These are phyloP conservation scores for Fusarium sp. DNA, from an alignment of 2,329 filamentous ascomycete genomes.

Conservation along the genomic window DNA sequence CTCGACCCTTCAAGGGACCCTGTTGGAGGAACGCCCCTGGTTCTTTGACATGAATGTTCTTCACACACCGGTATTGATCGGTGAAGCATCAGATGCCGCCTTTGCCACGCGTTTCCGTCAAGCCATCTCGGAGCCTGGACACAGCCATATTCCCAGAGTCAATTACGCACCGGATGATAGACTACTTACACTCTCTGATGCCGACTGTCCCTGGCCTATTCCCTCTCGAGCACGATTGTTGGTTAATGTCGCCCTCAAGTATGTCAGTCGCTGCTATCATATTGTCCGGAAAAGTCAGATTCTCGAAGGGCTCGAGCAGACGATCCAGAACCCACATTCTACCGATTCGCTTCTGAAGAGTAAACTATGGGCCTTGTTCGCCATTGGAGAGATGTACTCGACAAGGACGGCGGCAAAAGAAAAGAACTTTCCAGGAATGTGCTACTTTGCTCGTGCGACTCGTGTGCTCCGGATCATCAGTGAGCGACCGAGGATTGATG, in stretches of 20 bases:
- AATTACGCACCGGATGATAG: conserved; percentile 50
- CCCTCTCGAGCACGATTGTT: conserved; percentile 46
- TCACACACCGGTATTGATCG: conserved; percentile 50
- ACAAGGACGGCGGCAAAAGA: conserved; percentile 51
- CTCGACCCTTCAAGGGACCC: conserved; percentile 32
- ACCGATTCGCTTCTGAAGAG: conserved; percentile 51
- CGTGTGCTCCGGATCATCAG: conserved; percentile 53
- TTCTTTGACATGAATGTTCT: conserved; percentile 50
- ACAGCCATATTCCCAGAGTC: conserved; percentile 50
- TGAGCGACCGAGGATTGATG: conserved; percentile 57
- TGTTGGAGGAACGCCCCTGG: conserved; percentile 47
- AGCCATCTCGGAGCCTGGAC: conserved; percentile 47
- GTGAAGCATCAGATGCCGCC: conserved; percentile 52
- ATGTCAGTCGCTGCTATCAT: conserved; percentile 56
- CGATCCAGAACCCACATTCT: conserved; percentile 50
- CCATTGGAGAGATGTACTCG: conserved; percentile 60
- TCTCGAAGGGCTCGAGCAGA: conserved; percentile 51
- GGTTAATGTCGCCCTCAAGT: conserved; percentile 54
- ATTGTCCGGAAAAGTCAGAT: conserved; percentile 55
- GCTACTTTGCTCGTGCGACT: conserved; percentile 57
- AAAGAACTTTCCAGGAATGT: conserved; percentile 55
- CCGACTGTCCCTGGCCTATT: conserved; percentile 53
- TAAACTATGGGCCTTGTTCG: conserved; percentile 59
- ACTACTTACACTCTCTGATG: conserved; percentile 44
- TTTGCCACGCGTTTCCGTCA: conserved; percentile 54